These are phyloP conservation scores for Ustilago bromivora DNA, from an alignment of 1,284 basidiomycete genomes.

Conservation along the genomic window DNA sequence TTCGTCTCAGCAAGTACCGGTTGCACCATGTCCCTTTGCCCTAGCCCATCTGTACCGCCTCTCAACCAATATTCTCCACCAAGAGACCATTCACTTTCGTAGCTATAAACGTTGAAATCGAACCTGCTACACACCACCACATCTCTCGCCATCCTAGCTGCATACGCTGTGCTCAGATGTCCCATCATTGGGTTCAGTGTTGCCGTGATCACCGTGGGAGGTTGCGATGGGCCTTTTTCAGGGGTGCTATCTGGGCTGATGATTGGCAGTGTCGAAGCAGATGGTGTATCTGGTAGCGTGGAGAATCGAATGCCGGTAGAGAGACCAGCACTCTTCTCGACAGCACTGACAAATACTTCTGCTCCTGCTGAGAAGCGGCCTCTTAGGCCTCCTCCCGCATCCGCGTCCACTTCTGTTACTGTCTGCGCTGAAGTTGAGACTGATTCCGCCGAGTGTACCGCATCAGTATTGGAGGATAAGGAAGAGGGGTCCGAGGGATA, in stretches of 20 bases:
- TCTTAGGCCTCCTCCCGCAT: slow-evolving; percentile 78
- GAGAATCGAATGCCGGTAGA: slow-evolving; percentile 93
- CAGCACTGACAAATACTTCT: slow-evolving; percentile 91
- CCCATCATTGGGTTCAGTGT: slow-evolving; percentile 97
- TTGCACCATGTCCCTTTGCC: not conserved
- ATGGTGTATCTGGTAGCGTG: slow-evolving; percentile 80
- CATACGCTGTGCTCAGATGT: slow-evolving; percentile 90
- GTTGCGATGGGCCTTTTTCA: slow-evolving; percentile 70
- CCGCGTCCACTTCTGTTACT: slow-evolving; percentile 71
- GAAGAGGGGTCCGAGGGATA: not conserved
- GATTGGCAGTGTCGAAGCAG: not conserved
- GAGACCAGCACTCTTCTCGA: slow-evolving; percentile 91
- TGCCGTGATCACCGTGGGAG: slow-evolving; percentile 92
- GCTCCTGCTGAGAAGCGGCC: slow-evolving; percentile 91
- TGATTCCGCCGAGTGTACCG: too few relatives aligned
- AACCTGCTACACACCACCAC: slow-evolving; percentile 90
- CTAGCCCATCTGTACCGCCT: not conserved
- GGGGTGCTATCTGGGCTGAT: not conserved
- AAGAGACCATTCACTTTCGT: slow-evolving; percentile 93
- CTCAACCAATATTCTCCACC: slow-evolving; percentile 71
- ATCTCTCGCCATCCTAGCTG: slow-evolving; percentile 85
- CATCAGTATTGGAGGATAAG: not conserved
- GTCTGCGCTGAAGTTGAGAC: not conserved
- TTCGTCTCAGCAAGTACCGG: too few relatives aligned
- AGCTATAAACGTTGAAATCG: slow-evolving; percentile 96